phyloP scores from a whole-genome alignment of 2,329 filamentous ascomycete genomes.

The Diaporthe amygdali region DNA sequence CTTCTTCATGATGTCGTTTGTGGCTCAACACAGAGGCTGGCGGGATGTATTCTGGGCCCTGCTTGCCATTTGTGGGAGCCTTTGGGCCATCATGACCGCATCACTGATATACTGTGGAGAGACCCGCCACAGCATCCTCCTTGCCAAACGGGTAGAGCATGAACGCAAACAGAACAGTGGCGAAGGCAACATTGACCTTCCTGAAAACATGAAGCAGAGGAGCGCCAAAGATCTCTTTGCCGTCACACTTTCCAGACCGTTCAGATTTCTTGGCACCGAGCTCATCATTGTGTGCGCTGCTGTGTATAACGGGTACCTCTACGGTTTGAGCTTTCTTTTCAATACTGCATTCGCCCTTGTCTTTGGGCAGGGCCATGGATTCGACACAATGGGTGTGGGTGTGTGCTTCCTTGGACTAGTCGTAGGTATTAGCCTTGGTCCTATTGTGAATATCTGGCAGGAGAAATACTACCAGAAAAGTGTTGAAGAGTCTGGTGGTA shows the following conservation, averaged over 20 bases:
- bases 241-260: constrained; percentile 49
- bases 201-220: constrained; percentile 42
- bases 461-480: constrained; percentile 44
- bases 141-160: constrained; percentile 39
- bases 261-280: constrained; percentile 50
- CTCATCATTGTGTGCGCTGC: constrained; percentile 53
- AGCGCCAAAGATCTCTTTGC: constrained; percentile 43
- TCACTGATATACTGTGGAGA: constrained; percentile 45
- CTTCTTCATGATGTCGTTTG: constrained; percentile 50
- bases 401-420: constrained; percentile 43
- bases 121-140: constrained; percentile 40
- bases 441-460: constrained; percentile 49
- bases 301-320: constrained; percentile 53
- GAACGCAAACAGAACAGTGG: constrained; percentile 32
- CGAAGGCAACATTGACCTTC: constrained; percentile 36
- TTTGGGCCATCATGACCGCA: constrained; percentile 47
- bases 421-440: constrained; percentile 36
- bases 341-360: constrained; percentile 54
- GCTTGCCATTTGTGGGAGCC: constrained; percentile 47
- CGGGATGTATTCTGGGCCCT: constrained; percentile 50
- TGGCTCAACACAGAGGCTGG: constrained; percentile 48
- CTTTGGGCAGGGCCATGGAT: constrained; percentile 50
- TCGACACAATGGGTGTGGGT: constrained; percentile 43
- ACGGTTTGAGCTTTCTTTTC: constrained; percentile 54
- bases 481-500: constrained; percentile 36